These are phyloP conservation scores for Lactarius indigo DNA, from an alignment of 768 basidiomycete genomes.

Conservation along the genomic window DNA sequence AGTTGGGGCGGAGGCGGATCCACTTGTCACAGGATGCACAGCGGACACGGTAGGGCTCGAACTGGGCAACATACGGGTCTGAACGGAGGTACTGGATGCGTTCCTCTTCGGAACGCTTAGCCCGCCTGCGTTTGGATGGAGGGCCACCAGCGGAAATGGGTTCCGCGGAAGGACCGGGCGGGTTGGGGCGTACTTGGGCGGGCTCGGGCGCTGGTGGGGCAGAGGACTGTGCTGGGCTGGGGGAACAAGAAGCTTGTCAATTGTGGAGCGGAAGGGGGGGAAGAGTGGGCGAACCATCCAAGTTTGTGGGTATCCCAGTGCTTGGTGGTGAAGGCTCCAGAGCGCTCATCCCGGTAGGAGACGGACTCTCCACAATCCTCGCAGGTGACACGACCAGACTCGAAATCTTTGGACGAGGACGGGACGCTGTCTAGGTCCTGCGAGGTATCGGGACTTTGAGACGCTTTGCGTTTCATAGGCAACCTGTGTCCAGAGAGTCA, in stretches of 20 bases:
- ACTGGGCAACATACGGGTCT: conserved; percentile 76
- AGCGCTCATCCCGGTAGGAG: conserved; percentile 61
- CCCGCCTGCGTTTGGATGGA: conserved; percentile 56
- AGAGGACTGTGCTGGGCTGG: conserved; percentile 6
- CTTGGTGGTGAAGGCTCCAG: conserved; percentile 60
- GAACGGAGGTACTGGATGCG: conserved; percentile 64
- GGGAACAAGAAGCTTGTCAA: neutral
- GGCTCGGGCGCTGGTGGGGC: conserved; percentile 10
- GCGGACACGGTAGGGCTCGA: conserved; percentile 75
- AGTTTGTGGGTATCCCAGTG: conserved; percentile 66
- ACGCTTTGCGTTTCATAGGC: conserved; percentile 15
- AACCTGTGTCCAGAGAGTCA: neutral
- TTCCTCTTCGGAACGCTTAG: conserved; percentile 75
- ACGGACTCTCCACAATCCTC: conserved; percentile 58
- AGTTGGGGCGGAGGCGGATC: conserved; percentile 82
- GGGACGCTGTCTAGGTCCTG: conserved; percentile 4
- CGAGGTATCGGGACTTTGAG: neutral
- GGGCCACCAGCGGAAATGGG: conserved; percentile 16
- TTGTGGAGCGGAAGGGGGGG: neutral
- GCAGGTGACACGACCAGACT: conserved; percentile 62
- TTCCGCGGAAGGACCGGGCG: conserved; percentile 2
- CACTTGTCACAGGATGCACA: conserved; percentile 82
- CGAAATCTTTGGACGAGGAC: conserved; percentile 46
- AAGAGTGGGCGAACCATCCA: conserved; percentile 42
- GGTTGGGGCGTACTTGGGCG: neutral